Percentiles rank a stretch among this genome's conserved stretches.
These are phyloP conservation scores for Coemansia reversa DNA, from an alignment of 192 early-diverging fungal species.

Conservation along the genomic window DNA sequence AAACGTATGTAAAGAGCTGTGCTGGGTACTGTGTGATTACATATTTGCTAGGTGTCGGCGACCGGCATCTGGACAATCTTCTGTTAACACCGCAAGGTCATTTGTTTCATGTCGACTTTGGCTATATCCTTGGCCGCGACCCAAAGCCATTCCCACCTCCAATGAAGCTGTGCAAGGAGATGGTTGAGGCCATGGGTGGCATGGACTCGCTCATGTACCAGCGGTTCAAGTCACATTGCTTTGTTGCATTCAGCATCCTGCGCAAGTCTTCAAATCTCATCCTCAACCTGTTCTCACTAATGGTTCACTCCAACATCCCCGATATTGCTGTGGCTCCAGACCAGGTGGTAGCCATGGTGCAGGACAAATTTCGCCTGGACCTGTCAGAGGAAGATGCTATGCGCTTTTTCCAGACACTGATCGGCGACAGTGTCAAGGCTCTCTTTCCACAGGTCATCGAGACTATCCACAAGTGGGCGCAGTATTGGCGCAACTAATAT, in stretches of 20 bases:
- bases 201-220: conserved; percentile 84
- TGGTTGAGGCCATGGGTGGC: conserved; percentile 99
- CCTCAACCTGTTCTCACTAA: conserved; percentile 94
- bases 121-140: conserved; percentile 96
- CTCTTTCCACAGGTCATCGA: conserved; percentile 98
- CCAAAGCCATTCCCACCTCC: conserved; percentile 99
- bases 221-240: conserved; percentile 90
- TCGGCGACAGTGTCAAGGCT: conserved; percentile 91
- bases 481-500: conserved; percentile 64
- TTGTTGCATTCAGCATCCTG: conserved; percentile 91
- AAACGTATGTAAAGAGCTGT: conserved; percentile 93
- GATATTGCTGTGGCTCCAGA: conserved; percentile 99
- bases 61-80: conserved; percentile 97
- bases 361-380: conserved; percentile 94
- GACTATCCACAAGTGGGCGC: conserved; percentile 94
- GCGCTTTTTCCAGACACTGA: conserved; percentile 87
- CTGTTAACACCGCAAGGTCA: conserved; percentile 82
- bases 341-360: conserved; percentile 95
- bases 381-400: conserved; percentile 92
- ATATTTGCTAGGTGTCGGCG: conserved; percentile 96
- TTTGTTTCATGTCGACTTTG: conserved; percentile 98
- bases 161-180: conserved; percentile 99
- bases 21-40: conserved; percentile 99
- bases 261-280: conserved; percentile 94
- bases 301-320: conserved; percentile 95